phyloP scores from a whole-genome alignment of 352 stramenopile species.

The Phytophthora tentaculata region DNA sequence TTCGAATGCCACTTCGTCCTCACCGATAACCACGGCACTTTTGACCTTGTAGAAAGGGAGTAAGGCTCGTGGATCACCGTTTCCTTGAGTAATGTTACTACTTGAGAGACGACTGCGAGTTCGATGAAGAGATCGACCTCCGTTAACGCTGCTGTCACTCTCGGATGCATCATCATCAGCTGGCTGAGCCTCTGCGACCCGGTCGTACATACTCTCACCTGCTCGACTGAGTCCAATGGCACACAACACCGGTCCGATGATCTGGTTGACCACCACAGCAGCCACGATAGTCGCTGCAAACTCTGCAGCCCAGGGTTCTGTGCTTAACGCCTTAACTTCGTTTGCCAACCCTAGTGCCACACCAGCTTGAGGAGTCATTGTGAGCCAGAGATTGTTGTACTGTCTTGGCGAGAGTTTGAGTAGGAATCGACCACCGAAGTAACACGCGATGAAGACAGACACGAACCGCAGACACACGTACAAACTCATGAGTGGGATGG shows the following conservation, averaged over 20 bases:
- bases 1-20: slow-evolving; percentile 71
- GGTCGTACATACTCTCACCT: slow-evolving; percentile 54
- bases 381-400: slow-evolving; percentile 83
- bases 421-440: slow-evolving; percentile 63
- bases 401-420: slow-evolving; percentile 61
- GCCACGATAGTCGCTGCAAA: slow-evolving; percentile 72
- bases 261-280: slow-evolving; percentile 76
- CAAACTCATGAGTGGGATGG: slow-evolving; percentile 69
- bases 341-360: slow-evolving; percentile 67
- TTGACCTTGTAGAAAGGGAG: slow-evolving; percentile 58
- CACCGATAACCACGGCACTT: slow-evolving; percentile 67
- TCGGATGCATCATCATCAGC: slow-evolving; percentile 17
- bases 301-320: slow-evolving; percentile 57
- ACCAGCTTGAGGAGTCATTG: slow-evolving; percentile 75
- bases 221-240: slow-evolving; percentile 56
- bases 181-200: slow-evolving; percentile 16
- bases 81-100: slow-evolving; percentile 37
- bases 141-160: slow-evolving; percentile 16
- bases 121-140: slow-evolving; percentile 1
- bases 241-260: slow-evolving; percentile 71
- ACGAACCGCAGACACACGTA: slow-evolving; percentile 67
- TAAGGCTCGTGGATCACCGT: slow-evolving; percentile 48
- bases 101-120: slow-evolving; percentile 27
- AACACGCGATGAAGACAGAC: slow-evolving; percentile 68
- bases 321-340: slow-evolving; percentile 59